These are phyloP conservation scores for Aspergillus carlsbadensis DNA, from an alignment of 495 filamentous ascomycete genomes.

Conservation along the genomic window DNA sequence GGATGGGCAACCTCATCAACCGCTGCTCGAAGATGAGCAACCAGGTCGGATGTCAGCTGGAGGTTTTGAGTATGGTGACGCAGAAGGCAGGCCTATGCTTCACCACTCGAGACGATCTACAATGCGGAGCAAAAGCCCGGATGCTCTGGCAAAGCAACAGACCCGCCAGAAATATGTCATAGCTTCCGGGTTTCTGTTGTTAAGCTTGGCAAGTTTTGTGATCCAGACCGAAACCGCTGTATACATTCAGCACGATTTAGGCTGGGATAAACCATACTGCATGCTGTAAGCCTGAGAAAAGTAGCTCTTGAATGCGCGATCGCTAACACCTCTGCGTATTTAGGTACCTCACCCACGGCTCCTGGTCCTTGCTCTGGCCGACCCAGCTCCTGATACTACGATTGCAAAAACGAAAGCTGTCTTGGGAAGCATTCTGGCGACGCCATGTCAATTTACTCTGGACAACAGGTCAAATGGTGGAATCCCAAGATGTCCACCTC, in stretches of 20 bases:
- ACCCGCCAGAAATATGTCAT: constrained; percentile 81
- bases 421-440: constrained; percentile 87
- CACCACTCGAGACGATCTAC: constrained; percentile 53
- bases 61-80: constrained; percentile 35
- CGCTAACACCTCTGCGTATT: background rate
- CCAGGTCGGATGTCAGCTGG: constrained; percentile 44
- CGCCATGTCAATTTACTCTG: constrained; percentile 71
- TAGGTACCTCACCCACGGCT: constrained; percentile 89
- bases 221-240: constrained; percentile 93
- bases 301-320: background rate
- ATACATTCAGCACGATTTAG: constrained; percentile 83
- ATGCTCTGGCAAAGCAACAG: constrained; percentile 54
- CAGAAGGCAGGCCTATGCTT: constrained; percentile 42
- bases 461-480: constrained; percentile 84
- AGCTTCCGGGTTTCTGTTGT: constrained; percentile 74
- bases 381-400: constrained; percentile 77
- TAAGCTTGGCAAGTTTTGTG: constrained; percentile 79
- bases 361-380: constrained; percentile 88
- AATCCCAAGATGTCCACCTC: constrained; percentile 62
- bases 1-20: constrained; percentile 53
- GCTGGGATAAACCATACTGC: constrained; percentile 95
- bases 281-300: constrained; percentile 71
- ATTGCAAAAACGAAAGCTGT: constrained; percentile 64
- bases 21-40: constrained; percentile 56
- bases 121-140: constrained; percentile 61